These are phyloP conservation scores for Vitis vinifera DNA, from an alignment of 164 flowering plant species.

Conservation along the genomic window DNA sequence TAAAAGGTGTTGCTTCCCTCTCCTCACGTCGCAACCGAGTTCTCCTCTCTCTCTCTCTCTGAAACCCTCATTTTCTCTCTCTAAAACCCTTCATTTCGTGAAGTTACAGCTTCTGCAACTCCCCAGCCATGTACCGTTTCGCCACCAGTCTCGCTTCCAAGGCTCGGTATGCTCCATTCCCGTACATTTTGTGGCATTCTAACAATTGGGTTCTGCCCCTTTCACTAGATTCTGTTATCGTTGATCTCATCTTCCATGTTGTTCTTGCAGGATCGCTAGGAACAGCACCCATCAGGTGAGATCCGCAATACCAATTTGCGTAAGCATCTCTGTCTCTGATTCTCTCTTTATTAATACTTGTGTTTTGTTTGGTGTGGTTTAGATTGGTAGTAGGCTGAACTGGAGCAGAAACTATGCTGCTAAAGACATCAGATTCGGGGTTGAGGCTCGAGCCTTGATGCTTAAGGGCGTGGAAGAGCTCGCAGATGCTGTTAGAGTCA, in stretches of 20 bases:
- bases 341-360: not conserved
- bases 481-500: slow-evolving; percentile 93
- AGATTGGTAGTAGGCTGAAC: slow-evolving; percentile 70
- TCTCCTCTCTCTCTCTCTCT: not conserved
- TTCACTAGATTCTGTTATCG: not conserved
- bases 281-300: slow-evolving; percentile 40
- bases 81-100: not conserved
- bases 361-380: slow-evolving; percentile 5
- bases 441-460: slow-evolving; percentile 89
- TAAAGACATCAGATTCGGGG: slow-evolving; percentile 87
- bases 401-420: slow-evolving; percentile 95
- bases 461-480: slow-evolving; percentile 94
- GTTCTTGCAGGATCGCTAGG: slow-evolving; percentile 40
- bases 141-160: slow-evolving; percentile 53
- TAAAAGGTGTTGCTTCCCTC: not conserved
- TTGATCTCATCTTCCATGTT: too few species aligned
- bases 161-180: slow-evolving; percentile 30
- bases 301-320: not conserved
- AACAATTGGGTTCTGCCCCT: not conserved
- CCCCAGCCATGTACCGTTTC: slow-evolving; percentile 43
- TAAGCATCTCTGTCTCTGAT: not conserved
- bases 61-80: not conserved
- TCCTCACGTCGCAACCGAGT: not conserved
- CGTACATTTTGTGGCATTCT: not conserved
- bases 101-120: not conserved